Percentiles rank a stretch among this genome's conserved stretches.
These are phyloP conservation scores for Davidsoniella virescens DNA, from an alignment of 2,329 filamentous ascomycete genomes.

Conservation along the genomic window DNA sequence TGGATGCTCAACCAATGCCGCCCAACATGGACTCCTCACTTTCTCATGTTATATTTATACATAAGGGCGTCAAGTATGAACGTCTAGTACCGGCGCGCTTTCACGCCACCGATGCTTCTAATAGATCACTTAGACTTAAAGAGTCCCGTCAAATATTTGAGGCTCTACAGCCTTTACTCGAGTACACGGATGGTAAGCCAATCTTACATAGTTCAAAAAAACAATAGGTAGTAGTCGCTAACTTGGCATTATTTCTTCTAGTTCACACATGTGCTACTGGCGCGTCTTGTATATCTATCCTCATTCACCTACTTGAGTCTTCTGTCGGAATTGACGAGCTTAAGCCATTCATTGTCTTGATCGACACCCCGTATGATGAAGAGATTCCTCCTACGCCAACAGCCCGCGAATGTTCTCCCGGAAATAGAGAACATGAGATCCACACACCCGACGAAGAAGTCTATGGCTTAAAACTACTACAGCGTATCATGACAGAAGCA, in stretches of 20 bases:
- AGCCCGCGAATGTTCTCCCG: constrained; percentile 15
- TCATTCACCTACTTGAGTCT: constrained; percentile 36
- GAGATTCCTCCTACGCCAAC: constrained; percentile 23
- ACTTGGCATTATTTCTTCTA: constrained; percentile 18
- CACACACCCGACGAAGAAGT: constrained; percentile 31
- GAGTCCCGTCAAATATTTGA: constrained; percentile 27
- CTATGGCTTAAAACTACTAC: constrained; percentile 38
- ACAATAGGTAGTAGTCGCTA: constrained; percentile 13
- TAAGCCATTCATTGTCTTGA: constrained; percentile 39
- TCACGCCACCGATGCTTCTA: constrained; percentile 15
- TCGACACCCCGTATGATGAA: constrained; percentile 39
- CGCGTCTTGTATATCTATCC: constrained; percentile 33
- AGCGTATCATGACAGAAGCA: constrained; percentile 41
- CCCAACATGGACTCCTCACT: constrained; percentile 39
- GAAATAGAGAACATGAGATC: constrained; percentile 21
- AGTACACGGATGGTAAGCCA: constrained; percentile 38
- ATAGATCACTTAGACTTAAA: constrained; percentile 18
- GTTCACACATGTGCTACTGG: constrained; percentile 40
- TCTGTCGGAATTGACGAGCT: constrained; percentile 29
- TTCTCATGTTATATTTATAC: constrained; percentile 45
- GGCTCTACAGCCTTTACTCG: constrained; percentile 33
- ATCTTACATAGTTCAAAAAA: constrained; percentile 6
- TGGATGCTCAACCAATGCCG: constrained; percentile 33
- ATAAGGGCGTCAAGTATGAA: constrained; percentile 34
- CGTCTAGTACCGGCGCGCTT: constrained; percentile 23